Evolutionary conservation across 2,329 filamentous ascomycete genomes (phyloP), one percentile per base, ranked within the genome.

Genomic region (Neofusicoccum umdonicola): DNA sequence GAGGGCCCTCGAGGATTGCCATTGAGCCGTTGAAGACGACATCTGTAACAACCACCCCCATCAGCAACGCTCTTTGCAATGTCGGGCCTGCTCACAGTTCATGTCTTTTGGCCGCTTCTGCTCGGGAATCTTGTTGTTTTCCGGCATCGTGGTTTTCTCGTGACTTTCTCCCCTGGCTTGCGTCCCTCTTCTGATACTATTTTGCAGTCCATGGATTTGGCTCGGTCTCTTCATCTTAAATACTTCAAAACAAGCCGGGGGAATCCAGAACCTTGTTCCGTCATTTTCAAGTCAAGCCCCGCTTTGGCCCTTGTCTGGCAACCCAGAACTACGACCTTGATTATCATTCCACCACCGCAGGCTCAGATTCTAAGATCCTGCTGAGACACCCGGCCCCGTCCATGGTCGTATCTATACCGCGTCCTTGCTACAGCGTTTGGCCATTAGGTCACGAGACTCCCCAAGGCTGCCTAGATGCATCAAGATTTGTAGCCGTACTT

Each of bases 1-100:
- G n/a, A 34, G 56, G 41, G 11, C 56, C 56, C 15, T 60, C 56
- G 31, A 60, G 56, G 22, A 60, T 45, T 15, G 56, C 56, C 11
- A 47, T 31, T 4, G 56, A 60, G 9, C 34, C 41, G 56, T 60
- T 60, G 27, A 60, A 60, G 12, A 60, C 56, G 17, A 60, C 56
- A 15, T 60, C 56, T 60, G 27, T 5, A 7, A 35, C 17, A 7
- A 35, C 35, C 52, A 19, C 4, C 34, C 5, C 19, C 11, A 42
- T 56, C 17, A 56, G 52, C 52, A 3, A 6, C 19, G 9, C 4
- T 19, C n/a, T 35, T 39, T 15, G 4, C 50, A 6, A 5, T 39
- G 15, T 12, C 4, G 6, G 35, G 9, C 12, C 35, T 8, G 39
- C 50, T 54, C 35, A 54, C 50, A 54, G 8, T 19, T 54, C n/a